A percentile compares a stretch with the other conserved stretches of the same genome.
Conservation (phyloP, 2,329 filamentous ascomycete genomes). For the Hymenoscyphus infarciens region DNA sequence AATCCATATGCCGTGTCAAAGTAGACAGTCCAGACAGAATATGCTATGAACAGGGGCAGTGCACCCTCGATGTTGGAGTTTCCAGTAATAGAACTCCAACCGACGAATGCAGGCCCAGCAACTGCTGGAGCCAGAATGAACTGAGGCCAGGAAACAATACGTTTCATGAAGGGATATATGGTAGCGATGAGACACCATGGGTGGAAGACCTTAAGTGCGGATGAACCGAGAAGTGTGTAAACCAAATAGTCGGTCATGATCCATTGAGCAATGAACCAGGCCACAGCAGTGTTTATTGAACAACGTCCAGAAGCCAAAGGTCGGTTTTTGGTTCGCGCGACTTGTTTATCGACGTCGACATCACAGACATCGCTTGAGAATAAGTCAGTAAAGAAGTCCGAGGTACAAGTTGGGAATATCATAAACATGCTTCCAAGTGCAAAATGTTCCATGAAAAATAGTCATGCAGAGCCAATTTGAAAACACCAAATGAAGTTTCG, state of each 20-base stretch:
- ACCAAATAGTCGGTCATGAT: neutral
- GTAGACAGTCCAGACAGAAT: conserved; percentile 6
- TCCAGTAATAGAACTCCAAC: conserved; percentile 3
- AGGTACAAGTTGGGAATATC: neutral
- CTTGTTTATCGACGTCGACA: conserved; percentile 2
- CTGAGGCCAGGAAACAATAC: conserved; percentile 3
- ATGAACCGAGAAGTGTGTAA: neutral
- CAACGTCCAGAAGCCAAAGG: conserved; percentile 6
- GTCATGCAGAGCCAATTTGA: conserved; percentile 6
- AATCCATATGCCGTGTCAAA: conserved; percentile 5
- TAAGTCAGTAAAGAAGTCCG: neutral
- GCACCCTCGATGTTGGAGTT: neutral
- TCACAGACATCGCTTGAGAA: conserved; percentile 1
- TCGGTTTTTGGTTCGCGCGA: conserved; percentile 5
- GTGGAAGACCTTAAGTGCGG: neutral
- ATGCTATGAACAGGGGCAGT: neutral
- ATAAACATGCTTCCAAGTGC: conserved; percentile 1
- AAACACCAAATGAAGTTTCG: neutral
- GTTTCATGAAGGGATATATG: conserved; percentile 8
- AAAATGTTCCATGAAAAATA: conserved; percentile 2
- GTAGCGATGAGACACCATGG: conserved; percentile 3
- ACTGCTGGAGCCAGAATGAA: conserved; percentile 2
- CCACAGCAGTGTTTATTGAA: neutral
- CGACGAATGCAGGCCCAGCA: conserved; percentile 2
- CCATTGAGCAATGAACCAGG: neutral